Conservation (phyloP, 2,329 filamentous ascomycete genomes). For the Tolypocladium endophyticum region DNA sequence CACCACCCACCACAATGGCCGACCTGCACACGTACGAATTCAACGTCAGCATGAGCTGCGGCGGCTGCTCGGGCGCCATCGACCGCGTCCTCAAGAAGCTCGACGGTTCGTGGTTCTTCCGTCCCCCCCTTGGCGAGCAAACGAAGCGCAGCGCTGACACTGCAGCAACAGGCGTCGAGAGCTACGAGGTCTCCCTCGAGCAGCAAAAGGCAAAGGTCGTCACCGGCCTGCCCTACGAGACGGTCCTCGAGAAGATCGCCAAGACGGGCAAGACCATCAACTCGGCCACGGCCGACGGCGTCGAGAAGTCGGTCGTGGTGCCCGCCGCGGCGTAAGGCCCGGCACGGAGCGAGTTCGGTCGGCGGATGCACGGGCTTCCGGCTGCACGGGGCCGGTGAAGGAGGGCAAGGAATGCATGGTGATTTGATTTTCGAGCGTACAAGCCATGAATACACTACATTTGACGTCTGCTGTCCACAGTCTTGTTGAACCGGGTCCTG, state of each 20-base stretch:
- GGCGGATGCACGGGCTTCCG: too few species aligned
- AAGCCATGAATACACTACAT: neutral
- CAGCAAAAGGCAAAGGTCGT: constrained; percentile 72
- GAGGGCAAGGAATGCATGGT: neutral
- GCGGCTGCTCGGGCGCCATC: constrained; percentile 90
- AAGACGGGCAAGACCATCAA: constrained; percentile 94
- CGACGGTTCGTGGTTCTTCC: constrained; percentile 50
- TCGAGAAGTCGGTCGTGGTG: constrained; percentile 39
- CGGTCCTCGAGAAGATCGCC: constrained; percentile 76
- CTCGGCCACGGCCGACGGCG: constrained; percentile 61
- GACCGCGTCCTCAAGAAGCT: constrained; percentile 88
- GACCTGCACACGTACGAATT: constrained; percentile 88
- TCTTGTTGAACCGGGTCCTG: neutral
- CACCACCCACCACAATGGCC: constrained; percentile 39
- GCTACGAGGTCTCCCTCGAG: constrained; percentile 79
- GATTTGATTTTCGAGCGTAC: neutral
- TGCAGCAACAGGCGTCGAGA: constrained; percentile 60
- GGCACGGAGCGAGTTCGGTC: neutral
- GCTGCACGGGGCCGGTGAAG: neutral
- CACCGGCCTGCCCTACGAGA: constrained; percentile 64
- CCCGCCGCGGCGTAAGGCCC: constrained; percentile 17
- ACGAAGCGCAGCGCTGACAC: neutral
- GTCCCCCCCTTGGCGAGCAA: neutral
- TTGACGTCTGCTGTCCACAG: neutral
- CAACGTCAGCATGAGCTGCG: constrained; percentile 86